Base-by-base conservation (phyloP, 805 yeast species). In the Schwanniomyces sp. region DNA sequence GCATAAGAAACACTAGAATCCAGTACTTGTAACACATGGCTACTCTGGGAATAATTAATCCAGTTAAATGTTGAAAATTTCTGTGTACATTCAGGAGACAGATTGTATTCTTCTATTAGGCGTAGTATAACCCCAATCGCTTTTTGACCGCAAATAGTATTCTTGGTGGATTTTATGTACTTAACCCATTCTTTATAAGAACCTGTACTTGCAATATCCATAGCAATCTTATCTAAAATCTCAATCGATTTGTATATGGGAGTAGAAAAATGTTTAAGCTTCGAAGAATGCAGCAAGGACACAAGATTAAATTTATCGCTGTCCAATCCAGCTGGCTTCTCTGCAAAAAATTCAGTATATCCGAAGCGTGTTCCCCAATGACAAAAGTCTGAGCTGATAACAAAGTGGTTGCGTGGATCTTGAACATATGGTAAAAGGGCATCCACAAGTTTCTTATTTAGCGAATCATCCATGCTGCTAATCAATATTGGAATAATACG, bases 1-100 rank as follows among this genome's bases (percentile, higher is more conserved):
- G 92, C 96, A 65, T 92, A 92, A 49, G 96, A 87, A n/a, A 92
- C 98, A 63, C 96, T 87, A 52, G 87, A 84, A 38, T 91, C 96
- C 26, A 56, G 47, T 1, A 69, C 54, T 14, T 62, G 58, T 0
- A 55, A 53, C 1, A 76, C 92, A 9, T 63, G 59, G 42, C 82
- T 79, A 60, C 96, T 87, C 66, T 92, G 97, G 0, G 85, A 70
- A 61, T 92, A 92, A 0, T 86, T 88, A 11, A 85, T 72, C 96
- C 96, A 90, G 25, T 78, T 54, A 54, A 90, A 79, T 7, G 25
- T 12, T 5, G 27, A 21, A 6, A 32, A 27, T 4, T 29, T 29
- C 6, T 51, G 57, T 52, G 34, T 34, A 12, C 16, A 37, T n/a
- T 37, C 40, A 8, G 40, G 27, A 9, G 27, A 37, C 27, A 21